A percentile compares a stretch with the other conserved stretches of the same genome.
Evolutionary conservation across 108 stramenopile species (phyloP).

Genomic region (Cyclotella baltica): DNA sequence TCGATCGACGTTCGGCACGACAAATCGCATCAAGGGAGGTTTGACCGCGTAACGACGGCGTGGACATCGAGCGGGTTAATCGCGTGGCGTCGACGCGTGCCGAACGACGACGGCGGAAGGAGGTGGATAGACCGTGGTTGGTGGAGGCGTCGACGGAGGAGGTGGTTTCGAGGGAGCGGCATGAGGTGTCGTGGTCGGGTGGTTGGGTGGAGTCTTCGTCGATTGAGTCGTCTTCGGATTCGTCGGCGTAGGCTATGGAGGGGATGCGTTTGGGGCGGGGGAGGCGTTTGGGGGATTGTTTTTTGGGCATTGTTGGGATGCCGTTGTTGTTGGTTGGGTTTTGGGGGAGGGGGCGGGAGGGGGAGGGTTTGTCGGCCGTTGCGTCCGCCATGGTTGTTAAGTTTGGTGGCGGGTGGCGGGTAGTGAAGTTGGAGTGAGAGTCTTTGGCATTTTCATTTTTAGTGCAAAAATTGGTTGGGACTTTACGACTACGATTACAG

Average conservation of each 20-base stretch:
- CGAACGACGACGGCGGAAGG: background rate
- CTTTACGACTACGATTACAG: no score
- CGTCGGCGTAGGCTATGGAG: slow-evolving; percentile 1
- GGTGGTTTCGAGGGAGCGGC: slow-evolving; percentile 1
- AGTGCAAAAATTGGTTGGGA: no score
- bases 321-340: background rate
- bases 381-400: slow-evolving; percentile 8
- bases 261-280: slow-evolving; percentile 10
- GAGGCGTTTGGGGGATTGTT: background rate
- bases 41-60: background rate
- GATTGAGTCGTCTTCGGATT: background rate
- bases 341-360: background rate
- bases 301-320: background rate
- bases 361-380: background rate
- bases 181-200: background rate
- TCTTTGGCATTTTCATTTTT: no score
- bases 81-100: background rate
- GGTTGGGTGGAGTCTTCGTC: background rate
- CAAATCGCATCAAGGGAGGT: slow-evolving; percentile 7
- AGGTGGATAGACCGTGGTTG: background rate
- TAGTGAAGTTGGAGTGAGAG: no score
- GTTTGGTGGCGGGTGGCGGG: no score
- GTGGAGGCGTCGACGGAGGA: background rate
- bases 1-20: slow-evolving; percentile 6
- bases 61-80: slow-evolving; percentile 4